These are phyloP conservation scores for Xylariales sp. DNA, from an alignment of 2,329 filamentous ascomycete genomes.

Conservation along the genomic window DNA sequence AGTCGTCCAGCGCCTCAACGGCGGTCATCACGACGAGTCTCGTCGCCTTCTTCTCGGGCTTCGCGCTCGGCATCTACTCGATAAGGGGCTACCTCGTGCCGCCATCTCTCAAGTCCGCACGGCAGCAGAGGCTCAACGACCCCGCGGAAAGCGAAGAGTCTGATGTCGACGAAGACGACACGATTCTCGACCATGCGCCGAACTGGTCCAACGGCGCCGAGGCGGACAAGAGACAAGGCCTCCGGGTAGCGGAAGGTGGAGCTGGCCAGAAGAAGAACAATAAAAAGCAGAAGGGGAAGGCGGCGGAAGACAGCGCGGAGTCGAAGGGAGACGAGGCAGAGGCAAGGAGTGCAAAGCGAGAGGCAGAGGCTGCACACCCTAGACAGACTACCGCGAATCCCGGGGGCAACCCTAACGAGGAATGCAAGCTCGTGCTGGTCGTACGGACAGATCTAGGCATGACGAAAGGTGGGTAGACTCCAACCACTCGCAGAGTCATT, in stretches of 20 bases:
- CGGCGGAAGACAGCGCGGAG: conserved; percentile 38
- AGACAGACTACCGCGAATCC: conserved; percentile 48
- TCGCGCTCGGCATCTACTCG: conserved; percentile 82
- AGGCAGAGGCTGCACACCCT: conserved; percentile 32
- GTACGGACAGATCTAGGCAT: conserved; percentile 95
- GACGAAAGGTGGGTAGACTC: conserved; percentile 80
- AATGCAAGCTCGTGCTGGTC: conserved; percentile 93
- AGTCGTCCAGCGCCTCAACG: conserved; percentile 49
- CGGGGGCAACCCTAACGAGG: conserved; percentile 65
- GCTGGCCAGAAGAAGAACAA: conserved; percentile 36
- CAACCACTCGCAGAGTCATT: background rate
- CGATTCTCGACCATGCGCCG: conserved; percentile 72
- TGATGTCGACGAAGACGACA: conserved; percentile 71
- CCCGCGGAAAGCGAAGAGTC: conserved; percentile 77
- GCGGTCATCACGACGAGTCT: conserved; percentile 78
- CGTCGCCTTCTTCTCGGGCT: conserved; percentile 79
- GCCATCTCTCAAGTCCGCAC: conserved; percentile 66
- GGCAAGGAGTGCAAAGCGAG: conserved; percentile 25
- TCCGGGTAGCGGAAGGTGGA: conserved; percentile 51
- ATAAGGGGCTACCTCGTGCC: conserved; percentile 70
- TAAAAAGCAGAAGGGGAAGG: conserved; percentile 50
- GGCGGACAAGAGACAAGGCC: conserved; percentile 68
- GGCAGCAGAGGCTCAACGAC: conserved; percentile 66
- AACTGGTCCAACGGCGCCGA: conserved; percentile 74
- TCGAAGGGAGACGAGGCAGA: background rate